phyloP scores from a whole-genome alignment of 768 basidiomycete genomes.

The Auricularia sp. region DNA sequence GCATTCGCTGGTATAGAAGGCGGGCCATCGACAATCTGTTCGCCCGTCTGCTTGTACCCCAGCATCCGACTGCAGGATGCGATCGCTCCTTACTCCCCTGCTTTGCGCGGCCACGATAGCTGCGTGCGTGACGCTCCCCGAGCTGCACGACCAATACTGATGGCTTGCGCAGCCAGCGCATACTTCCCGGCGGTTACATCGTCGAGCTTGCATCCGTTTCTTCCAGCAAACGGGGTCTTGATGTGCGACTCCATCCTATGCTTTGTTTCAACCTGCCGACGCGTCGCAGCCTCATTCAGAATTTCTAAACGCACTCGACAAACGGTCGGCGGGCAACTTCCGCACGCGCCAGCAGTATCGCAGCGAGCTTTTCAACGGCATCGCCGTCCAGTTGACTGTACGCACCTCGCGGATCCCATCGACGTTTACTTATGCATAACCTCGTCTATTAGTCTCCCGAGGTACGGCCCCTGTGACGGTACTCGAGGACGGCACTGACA shows the following conservation, averaged over 20 bases:
- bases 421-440: neutral
- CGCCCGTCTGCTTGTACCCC: no score
- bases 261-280: neutral
- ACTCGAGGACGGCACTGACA: neutral
- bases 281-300: neutral
- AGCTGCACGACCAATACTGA: neutral
- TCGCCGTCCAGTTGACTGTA: neutral
- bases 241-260: neutral
- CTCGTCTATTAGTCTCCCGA: neutral
- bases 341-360: neutral
- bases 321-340: neutral
- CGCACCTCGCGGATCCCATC: neutral
- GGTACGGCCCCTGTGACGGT: neutral
- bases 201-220: neutral
- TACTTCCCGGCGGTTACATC: neutral
- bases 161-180: neutral
- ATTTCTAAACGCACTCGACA: neutral
- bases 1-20: no score
- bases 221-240: neutral
- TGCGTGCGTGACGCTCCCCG: neutral
- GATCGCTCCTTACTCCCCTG: neutral
- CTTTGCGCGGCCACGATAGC: neutral
- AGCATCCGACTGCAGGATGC: no score
- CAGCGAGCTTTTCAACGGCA: neutral
- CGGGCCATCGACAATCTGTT: no score